These are phyloP conservation scores for Diaporthe destruens DNA, from an alignment of 2,329 filamentous ascomycete species.

Conservation along the genomic window DNA sequence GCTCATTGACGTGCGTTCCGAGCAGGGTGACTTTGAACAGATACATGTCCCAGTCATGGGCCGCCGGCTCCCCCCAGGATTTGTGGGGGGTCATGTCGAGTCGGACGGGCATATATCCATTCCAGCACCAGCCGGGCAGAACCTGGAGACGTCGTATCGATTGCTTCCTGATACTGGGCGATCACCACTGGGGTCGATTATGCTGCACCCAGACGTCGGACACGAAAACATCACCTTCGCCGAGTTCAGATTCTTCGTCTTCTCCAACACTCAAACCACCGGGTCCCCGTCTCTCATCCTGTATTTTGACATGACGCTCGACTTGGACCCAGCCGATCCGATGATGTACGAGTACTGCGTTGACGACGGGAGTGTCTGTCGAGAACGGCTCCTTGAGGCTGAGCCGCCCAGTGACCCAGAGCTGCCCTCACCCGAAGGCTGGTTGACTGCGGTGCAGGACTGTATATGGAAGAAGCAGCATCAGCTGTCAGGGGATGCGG, in stretches of 20 bases:
- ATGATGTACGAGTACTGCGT: conserved; percentile 60
- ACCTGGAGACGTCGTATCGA: conserved; percentile 47
- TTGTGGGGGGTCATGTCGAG: conserved; percentile 61
- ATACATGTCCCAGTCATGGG: conserved; percentile 44
- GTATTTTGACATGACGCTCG: conserved; percentile 53
- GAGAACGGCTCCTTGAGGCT: conserved; percentile 43
- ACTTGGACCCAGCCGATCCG: conserved; percentile 51
- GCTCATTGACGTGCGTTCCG: conserved; percentile 50
- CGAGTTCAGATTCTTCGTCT: conserved; percentile 34
- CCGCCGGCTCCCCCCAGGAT: conserved; percentile 52
- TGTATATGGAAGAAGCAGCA: conserved; percentile 40
- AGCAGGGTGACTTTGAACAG: conserved; percentile 54
- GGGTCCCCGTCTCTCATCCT: conserved; percentile 50
- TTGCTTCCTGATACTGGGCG: conserved; percentile 56
- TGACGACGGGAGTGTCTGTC: conserved; percentile 44
- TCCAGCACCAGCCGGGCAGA: conserved; percentile 49
- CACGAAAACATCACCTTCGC: neutral
- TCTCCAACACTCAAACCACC: neutral
- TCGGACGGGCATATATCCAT: conserved; percentile 55
- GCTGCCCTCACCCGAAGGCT: conserved; percentile 39
- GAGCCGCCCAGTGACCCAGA: conserved; percentile 40
- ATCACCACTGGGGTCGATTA: conserved; percentile 56
- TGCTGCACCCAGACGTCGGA: neutral
- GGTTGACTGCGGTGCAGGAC: conserved; percentile 42
- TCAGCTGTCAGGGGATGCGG: neutral